Conservation (phyloP, 108 stramenopile genomes). For the Poteriospumella lacustris region DNA sequence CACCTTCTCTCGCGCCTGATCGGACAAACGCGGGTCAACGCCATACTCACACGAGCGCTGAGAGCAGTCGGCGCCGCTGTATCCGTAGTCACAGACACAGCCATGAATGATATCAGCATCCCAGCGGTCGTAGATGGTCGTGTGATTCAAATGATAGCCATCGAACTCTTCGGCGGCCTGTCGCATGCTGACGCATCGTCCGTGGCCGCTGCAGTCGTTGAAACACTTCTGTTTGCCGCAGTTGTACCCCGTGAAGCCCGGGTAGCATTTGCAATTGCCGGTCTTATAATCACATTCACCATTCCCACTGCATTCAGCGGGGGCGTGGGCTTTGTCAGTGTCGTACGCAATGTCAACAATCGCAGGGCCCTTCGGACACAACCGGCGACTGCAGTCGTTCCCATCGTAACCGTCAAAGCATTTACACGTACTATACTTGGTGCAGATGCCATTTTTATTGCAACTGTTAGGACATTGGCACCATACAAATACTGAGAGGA, state of each 20-base stretch:
- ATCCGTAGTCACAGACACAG: not conserved
- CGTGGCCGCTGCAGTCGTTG: constrained; percentile 2
- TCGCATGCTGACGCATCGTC: not conserved
- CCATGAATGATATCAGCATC: not conserved
- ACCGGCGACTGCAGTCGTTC: not conserved
- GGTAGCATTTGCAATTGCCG: not conserved
- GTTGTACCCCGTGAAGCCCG: not conserved
- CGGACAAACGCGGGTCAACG: not conserved
- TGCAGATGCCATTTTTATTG: not conserved
- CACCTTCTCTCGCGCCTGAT: not conserved
- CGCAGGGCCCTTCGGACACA: not conserved
- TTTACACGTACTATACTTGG: not conserved
- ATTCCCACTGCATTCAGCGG: not conserved
- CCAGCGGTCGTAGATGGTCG: not conserved
- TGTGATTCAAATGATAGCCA: constrained; percentile 6
- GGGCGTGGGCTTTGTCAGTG: not conserved
- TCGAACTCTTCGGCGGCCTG: not conserved
- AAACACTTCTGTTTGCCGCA: not conserved
- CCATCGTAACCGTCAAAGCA: not conserved
- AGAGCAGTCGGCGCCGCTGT: not conserved
- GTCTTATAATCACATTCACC: not conserved
- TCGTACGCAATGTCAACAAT: not conserved
- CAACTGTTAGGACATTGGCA: not conserved
- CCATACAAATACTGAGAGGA: not conserved
- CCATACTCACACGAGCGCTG: not conserved